Evolutionary conservation across 2,329 filamentous ascomycete species (phyloP).

Genomic region (Alternaria sp.): DNA sequence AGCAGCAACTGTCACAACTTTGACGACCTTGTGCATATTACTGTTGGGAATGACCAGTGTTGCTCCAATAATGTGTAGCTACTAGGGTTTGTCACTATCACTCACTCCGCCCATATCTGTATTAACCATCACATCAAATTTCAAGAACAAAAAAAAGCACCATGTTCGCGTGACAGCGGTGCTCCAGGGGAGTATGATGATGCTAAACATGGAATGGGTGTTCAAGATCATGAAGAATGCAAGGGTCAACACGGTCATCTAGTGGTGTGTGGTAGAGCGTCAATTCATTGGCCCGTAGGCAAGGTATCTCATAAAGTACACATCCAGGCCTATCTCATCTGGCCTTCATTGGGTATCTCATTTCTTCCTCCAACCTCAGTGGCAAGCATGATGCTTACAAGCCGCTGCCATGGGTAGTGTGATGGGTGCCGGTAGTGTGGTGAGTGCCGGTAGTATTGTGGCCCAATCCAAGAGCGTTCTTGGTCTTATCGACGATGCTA

Average conservation of each 20-base stretch:
- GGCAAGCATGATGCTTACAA: neutral
- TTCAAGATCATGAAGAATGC: neutral
- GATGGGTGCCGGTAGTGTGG: neutral
- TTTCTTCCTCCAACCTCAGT: constrained; percentile 4
- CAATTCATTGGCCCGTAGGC: constrained; percentile 29
- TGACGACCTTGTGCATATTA: constrained; percentile 1
- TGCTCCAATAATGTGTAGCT: neutral
- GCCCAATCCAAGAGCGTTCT: constrained; percentile 57
- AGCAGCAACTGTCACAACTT: neutral
- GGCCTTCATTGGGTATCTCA: constrained; percentile 4
- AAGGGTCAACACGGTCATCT: neutral
- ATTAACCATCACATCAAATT: neutral
- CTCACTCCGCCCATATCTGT: neutral
- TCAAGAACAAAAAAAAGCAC: neutral
- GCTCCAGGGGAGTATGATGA: neutral
- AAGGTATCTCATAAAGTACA: constrained; percentile 32
- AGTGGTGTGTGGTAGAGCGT: neutral
- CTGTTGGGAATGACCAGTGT: neutral
- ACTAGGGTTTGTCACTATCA: neutral
- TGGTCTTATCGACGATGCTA: constrained; percentile 58
- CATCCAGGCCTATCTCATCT: constrained; percentile 24
- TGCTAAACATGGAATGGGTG: no score
- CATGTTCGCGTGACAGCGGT: neutral
- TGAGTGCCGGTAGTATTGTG: constrained; percentile 50
- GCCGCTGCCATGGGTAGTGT: constrained; percentile 6